Conservation (phyloP, 1,139 yeast genomes). For the Debaryomyces subglobosus region DNA sequence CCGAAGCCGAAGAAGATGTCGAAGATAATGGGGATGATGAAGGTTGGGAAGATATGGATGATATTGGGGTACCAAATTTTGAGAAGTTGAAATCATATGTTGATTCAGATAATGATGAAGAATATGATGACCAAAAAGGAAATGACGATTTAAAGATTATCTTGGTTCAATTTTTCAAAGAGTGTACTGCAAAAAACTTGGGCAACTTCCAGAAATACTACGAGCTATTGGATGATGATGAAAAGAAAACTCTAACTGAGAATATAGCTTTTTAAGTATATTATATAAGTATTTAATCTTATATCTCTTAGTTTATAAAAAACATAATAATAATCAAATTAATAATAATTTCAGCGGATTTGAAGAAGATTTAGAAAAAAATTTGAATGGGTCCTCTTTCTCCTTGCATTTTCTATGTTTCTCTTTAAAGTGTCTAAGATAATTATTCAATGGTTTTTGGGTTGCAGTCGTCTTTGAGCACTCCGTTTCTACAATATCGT, state of each 20-base stretch:
- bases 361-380: constrained; percentile 16
- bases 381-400: constrained; percentile 9
- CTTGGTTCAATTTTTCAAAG: constrained; percentile 64
- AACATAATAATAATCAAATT: not conserved
- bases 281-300: not conserved
- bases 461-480: constrained; percentile 24
- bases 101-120: constrained; percentile 46
- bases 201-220: constrained; percentile 60
- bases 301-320: not conserved
- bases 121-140: constrained; percentile 35
- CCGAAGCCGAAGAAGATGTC: constrained; percentile 30
- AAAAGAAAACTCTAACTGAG: constrained; percentile 59
- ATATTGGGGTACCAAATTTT: constrained; percentile 60
- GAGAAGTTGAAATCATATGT: constrained; percentile 59
- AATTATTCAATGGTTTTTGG: constrained; percentile 26
- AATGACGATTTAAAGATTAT: constrained; percentile 48
- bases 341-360: constrained; percentile 18
- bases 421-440: constrained; percentile 29
- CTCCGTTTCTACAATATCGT: constrained; percentile 22
- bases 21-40: constrained; percentile 56
- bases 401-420: constrained; percentile 11
- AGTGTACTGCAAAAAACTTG: constrained; percentile 56
- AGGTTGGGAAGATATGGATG: constrained; percentile 85
- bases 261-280: constrained; percentile 29
- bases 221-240: constrained; percentile 54